A percentile compares a stretch with the other conserved stretches of the same genome.
Evolutionary conservation across 2,329 filamentous ascomycete species (phyloP).

Genomic region (Fusarium scirpi): DNA sequence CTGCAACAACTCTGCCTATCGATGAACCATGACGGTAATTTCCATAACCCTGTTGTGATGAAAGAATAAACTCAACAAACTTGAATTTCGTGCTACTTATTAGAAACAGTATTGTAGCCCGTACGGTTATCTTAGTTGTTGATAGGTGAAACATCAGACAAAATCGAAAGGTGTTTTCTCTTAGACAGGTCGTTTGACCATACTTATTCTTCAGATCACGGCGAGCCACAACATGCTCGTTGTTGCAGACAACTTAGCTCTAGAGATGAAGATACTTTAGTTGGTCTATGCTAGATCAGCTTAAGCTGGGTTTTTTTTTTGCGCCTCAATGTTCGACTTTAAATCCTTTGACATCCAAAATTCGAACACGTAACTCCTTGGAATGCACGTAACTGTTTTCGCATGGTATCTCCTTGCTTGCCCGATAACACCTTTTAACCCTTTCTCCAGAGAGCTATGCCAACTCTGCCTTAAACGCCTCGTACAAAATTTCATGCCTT

Average conservation of each 20-base stretch:
- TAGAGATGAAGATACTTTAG: background rate
- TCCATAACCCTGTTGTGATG: too few relatives aligned
- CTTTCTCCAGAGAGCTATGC: slow-evolving; percentile 9
- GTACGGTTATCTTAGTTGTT: background rate
- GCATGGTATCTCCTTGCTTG: slow-evolving; percentile 41
- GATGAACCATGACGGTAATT: too few relatives aligned
- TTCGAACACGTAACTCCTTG: slow-evolving; percentile 5
- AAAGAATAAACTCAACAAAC: too few relatives aligned
- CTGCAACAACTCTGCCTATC: too few relatives aligned
- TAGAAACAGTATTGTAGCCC: too few relatives aligned
- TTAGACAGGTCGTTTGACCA: background rate
- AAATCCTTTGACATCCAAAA: background rate
- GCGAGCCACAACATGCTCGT: background rate
- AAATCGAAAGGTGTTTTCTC: background rate
- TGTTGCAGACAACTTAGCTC: background rate
- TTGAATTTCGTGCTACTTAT: too few relatives aligned
- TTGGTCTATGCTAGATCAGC: background rate
- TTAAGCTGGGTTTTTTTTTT: background rate
- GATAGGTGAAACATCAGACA: background rate
- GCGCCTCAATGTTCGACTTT: background rate
- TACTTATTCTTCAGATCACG: background rate
- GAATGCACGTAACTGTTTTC: slow-evolving; percentile 14
- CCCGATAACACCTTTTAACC: slow-evolving; percentile 31
- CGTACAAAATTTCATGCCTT: slow-evolving; percentile 22
- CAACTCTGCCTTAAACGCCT: slow-evolving; percentile 38